These are phyloP conservation scores for Didymella pinodella DNA, from an alignment of 2,329 filamentous ascomycete species.

Conservation along the genomic window DNA sequence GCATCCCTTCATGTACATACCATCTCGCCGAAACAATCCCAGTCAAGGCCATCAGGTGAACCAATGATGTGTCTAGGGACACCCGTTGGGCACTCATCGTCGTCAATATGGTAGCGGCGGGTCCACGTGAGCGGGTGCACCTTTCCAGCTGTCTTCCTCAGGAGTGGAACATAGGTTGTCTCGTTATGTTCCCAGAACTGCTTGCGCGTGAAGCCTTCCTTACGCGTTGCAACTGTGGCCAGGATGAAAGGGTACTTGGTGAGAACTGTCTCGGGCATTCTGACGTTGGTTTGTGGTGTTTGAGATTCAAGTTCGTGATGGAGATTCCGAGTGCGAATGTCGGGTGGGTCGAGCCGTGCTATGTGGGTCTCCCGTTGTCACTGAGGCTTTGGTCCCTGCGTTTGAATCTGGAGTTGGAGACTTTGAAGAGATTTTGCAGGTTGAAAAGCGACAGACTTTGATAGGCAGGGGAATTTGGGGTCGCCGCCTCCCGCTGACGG, in stretches of 20 bases:
- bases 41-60: constrained; percentile 25
- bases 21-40: constrained; percentile 32
- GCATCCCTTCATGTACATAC: neutral
- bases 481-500: constrained; percentile 8
- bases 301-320: neutral
- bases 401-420: neutral
- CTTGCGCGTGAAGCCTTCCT: constrained; percentile 24
- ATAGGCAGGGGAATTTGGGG: constrained; percentile 10
- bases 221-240: constrained; percentile 25
- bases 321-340: neutral
- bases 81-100: constrained; percentile 23
- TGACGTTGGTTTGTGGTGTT: neutral
- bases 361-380: constrained; percentile 16
- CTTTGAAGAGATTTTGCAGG: constrained; percentile 1
- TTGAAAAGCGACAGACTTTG: constrained; percentile 5
- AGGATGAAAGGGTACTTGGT: constrained; percentile 27
- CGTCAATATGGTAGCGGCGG: constrained; percentile 27
- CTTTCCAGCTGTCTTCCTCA: constrained; percentile 25
- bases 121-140: constrained; percentile 31
- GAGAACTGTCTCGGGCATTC: constrained; percentile 22
- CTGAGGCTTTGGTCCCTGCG: constrained; percentile 3
- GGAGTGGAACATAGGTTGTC: constrained; percentile 15
- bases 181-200: constrained; percentile 30
- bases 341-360: neutral
- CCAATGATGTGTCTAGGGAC: constrained; percentile 24